Evolutionary conservation across 768 basidiomycete species (phyloP).

Genomic region (Boletus pseudo-olivaceus): DNA sequence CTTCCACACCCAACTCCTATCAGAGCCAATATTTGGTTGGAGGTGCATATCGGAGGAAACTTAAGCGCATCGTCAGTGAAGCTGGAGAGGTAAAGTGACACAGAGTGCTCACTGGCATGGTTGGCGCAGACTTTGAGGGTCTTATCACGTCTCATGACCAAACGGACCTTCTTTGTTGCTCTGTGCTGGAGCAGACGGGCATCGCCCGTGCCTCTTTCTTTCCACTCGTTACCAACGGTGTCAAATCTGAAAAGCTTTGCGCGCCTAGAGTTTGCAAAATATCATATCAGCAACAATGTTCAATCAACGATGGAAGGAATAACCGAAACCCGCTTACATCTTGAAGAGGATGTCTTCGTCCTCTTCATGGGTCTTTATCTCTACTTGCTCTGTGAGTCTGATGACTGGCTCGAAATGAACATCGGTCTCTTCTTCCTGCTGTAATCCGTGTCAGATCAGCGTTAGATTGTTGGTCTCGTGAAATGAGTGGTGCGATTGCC

Average conservation of each 20-base stretch:
- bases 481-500: constrained; percentile 28
- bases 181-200: constrained; percentile 90
- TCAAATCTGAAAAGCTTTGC: constrained; percentile 98
- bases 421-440: constrained; percentile 74
- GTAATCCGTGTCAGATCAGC: constrained; percentile 26
- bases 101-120: constrained; percentile 70
- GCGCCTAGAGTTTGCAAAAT: constrained; percentile 58
- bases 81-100: not conserved
- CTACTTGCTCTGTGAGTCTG: constrained; percentile 93
- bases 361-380: constrained; percentile 93
- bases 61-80: constrained; percentile 31
- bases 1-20: constrained; percentile 99
- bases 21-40: constrained; percentile 97
- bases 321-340: constrained; percentile 58
- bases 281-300: constrained; percentile 4
- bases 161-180: constrained; percentile 84
- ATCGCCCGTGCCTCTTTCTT: constrained; percentile 96
- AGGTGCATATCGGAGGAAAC: constrained; percentile 89
- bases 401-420: constrained; percentile 95
- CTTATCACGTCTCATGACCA: constrained; percentile 99
- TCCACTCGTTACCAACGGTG: constrained; percentile 79
- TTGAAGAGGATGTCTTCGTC: constrained; percentile 93
- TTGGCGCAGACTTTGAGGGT: constrained; percentile 99
- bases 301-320: not conserved
- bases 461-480: constrained; percentile 19